Conservation (phyloP, 768 basidiomycete species). For the Artomyces pyxidatus region DNA sequence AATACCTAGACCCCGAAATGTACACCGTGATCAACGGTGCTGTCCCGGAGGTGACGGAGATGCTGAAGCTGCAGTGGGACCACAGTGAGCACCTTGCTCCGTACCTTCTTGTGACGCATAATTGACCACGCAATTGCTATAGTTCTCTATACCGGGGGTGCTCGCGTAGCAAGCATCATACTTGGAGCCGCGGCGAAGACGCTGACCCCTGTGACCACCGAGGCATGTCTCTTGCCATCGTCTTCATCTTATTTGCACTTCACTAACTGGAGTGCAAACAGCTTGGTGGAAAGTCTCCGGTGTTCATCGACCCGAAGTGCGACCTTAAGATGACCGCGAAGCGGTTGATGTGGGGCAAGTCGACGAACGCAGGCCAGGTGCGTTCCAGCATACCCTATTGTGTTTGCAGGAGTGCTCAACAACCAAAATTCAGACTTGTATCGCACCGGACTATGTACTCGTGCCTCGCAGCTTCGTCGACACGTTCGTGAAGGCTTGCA, state of each 20-base stretch:
- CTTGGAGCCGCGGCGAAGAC: constrained; percentile 67
- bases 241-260: not conserved
- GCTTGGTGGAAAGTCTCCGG: constrained; percentile 70
- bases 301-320: constrained; percentile 58
- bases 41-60: constrained; percentile 20
- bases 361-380: constrained; percentile 53
- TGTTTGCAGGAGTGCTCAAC: not conserved
- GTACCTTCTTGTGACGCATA: too few species aligned
- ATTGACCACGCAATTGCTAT: constrained; percentile 11
- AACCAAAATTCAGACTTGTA: constrained; percentile 43
- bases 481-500: constrained; percentile 60
- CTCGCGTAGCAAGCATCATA: constrained; percentile 56
- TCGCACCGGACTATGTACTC: constrained; percentile 47
- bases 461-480: constrained; percentile 40
- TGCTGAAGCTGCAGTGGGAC: constrained; percentile 56
- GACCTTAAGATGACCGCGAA: constrained; percentile 58
- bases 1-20: constrained; percentile 25
- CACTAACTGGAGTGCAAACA: constrained; percentile 14
- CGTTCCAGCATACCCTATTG: not conserved
- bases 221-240: constrained; percentile 24
- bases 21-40: constrained; percentile 24
- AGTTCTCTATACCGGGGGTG: constrained; percentile 55
- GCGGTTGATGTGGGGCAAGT: constrained; percentile 72
- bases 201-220: constrained; percentile 56
- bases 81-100: constrained; percentile 34